phyloP scores from a whole-genome alignment of 805 yeast species.

The Lachancea fermentati region DNA sequence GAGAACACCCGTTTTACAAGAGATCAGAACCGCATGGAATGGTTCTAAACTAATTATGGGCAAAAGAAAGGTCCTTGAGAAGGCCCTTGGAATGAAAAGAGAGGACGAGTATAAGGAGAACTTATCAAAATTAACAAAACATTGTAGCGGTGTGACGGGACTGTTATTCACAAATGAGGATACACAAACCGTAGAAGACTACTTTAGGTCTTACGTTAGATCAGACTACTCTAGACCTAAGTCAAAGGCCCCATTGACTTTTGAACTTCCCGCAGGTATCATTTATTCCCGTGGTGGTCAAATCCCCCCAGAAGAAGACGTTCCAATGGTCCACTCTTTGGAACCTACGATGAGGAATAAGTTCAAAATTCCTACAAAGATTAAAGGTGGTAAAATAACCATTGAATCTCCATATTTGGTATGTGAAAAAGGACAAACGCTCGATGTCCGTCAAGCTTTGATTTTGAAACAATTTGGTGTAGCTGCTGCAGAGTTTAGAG shows the following conservation, averaged over 20 bases:
- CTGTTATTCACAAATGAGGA: slow-evolving; percentile 83
- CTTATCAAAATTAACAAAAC: slow-evolving; percentile 59
- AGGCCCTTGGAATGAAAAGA: slow-evolving; percentile 82
- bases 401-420: slow-evolving; percentile 74
- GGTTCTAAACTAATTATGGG: slow-evolving; percentile 90
- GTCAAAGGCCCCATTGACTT: slow-evolving; percentile 72
- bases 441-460: slow-evolving; percentile 88
- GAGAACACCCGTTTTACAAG: slow-evolving; percentile 92
- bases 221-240: slow-evolving; percentile 90
- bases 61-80: slow-evolving; percentile 85
- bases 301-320: slow-evolving; percentile 83
- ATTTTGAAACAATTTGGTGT: slow-evolving; percentile 93
- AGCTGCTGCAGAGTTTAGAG: slow-evolving; percentile 87
- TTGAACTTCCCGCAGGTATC: slow-evolving; percentile 83
- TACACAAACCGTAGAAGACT: slow-evolving; percentile 84
- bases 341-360: slow-evolving; percentile 89
- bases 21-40: slow-evolving; percentile 85
- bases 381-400: slow-evolving; percentile 81
- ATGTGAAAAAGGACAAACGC: slow-evolving; percentile 68
- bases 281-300: slow-evolving; percentile 96
- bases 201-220: slow-evolving; percentile 71
- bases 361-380: slow-evolving; percentile 85
- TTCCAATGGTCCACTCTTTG: slow-evolving; percentile 93
- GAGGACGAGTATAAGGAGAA: slow-evolving; percentile 90
- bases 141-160: slow-evolving; percentile 76